These are phyloP conservation scores for Pythium phragmitis DNA, from an alignment of 352 stramenopile genomes.

Conservation along the genomic window DNA sequence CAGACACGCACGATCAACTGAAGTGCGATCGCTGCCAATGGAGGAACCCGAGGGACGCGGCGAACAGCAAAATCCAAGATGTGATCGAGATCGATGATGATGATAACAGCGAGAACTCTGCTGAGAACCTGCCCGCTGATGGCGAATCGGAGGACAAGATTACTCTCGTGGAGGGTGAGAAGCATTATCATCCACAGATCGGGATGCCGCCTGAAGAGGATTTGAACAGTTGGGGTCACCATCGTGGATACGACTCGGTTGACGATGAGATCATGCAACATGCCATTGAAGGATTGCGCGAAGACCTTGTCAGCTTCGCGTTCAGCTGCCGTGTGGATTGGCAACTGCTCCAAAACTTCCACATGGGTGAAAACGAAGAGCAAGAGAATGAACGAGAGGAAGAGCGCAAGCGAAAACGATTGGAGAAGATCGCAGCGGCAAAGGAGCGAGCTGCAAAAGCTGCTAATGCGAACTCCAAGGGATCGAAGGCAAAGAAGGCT, in stretches of 20 bases:
- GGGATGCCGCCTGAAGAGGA: constrained; percentile 97
- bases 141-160: not conserved
- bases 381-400: constrained; percentile 70
- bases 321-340: constrained; percentile 97
- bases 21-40: constrained; percentile 94
- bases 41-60: constrained; percentile 45
- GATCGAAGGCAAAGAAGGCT: constrained; percentile 16
- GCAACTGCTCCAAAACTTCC: constrained; percentile 90
- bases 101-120: not conserved
- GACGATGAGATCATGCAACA: constrained; percentile 96
- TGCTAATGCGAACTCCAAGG: constrained; percentile 15
- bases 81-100: constrained; percentile 21
- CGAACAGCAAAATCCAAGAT: not conserved
- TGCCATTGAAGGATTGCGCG: constrained; percentile 28
- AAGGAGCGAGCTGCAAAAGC: constrained; percentile 27
- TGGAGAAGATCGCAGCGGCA: constrained; percentile 61
- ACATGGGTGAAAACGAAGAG: constrained; percentile 70
- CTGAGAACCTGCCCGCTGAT: constrained; percentile 14
- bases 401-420: constrained; percentile 68
- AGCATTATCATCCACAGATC: constrained; percentile 79
- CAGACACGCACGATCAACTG: constrained; percentile 97
- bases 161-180: constrained; percentile 22
- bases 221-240: constrained; percentile 97
- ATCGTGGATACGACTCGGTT: constrained; percentile 93
- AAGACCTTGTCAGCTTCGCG: constrained; percentile 92